phyloP scores from a whole-genome alignment of 768 basidiomycete genomes.

The Candolleomyces eurysporus region DNA sequence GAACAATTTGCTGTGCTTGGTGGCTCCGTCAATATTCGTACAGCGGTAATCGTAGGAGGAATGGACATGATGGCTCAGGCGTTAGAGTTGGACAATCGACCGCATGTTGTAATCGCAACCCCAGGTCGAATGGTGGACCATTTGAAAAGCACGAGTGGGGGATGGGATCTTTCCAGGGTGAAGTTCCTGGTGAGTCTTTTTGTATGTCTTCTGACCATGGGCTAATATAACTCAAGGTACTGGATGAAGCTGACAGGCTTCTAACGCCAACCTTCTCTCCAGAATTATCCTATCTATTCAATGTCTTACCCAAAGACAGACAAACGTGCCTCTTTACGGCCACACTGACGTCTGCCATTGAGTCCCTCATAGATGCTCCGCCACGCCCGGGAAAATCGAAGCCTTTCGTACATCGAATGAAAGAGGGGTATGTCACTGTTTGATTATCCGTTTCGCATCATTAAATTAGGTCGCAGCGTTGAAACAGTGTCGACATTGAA shows the following conservation, averaged over 20 bases:
- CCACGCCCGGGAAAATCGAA: constrained; percentile 81
- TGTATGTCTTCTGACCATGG: background rate
- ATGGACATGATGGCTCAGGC: constrained; percentile 99
- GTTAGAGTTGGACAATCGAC: constrained; percentile 76
- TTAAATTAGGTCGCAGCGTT: constrained; percentile 44
- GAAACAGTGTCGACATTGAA: constrained; percentile 88
- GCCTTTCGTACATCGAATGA: constrained; percentile 83
- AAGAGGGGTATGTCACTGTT: constrained; percentile 48
- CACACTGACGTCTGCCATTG: constrained; percentile 85
- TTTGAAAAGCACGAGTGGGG: constrained; percentile 68
- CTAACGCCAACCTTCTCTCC: constrained; percentile 86
- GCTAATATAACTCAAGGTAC: constrained; percentile 49
- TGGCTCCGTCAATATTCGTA: constrained; percentile 73
- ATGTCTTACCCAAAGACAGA: constrained; percentile 74
- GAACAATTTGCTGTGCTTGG: constrained; percentile 96
- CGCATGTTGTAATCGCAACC: constrained; percentile 93
- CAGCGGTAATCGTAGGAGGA: constrained; percentile 90
- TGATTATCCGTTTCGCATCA: background rate
- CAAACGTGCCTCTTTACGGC: constrained; percentile 98
- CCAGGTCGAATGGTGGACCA: constrained; percentile 95
- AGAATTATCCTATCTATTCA: constrained; percentile 79
- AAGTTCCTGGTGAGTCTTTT: constrained; percentile 69
- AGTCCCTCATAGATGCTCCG: constrained; percentile 65
- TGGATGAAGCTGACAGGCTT: constrained; percentile 96
- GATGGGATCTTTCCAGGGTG: constrained; percentile 84